Conservation (phyloP, 139 green algal species). For the Tetradesmus lagerheimii region DNA sequence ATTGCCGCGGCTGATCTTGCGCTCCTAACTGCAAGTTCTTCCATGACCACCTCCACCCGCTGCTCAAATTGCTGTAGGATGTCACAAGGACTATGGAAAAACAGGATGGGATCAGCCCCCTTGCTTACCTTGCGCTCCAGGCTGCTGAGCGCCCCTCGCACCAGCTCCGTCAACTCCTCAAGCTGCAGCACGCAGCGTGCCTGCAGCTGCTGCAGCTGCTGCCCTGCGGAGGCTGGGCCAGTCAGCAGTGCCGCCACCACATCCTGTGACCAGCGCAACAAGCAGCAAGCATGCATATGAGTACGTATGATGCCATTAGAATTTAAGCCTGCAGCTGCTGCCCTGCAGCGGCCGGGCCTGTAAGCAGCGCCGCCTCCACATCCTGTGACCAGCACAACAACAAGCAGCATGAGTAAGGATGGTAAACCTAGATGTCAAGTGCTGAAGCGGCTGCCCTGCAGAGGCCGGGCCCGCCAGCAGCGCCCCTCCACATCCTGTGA, state of each 20-base stretch:
- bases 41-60: no score
- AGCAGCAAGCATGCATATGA: no score
- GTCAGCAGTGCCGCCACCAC: slow-evolving; percentile 44
- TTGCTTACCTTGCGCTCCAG: slow-evolving; percentile 71
- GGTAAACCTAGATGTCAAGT: no score
- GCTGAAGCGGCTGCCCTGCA: neutral
- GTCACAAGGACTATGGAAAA: no score
- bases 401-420: no score
- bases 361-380: slow-evolving; percentile 50
- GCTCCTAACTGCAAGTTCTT: no score
- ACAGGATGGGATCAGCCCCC: no score
- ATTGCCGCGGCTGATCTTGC: no score
- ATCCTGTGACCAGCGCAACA: no score
- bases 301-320: no score
- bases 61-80: no score
- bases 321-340: neutral
- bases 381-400: no score
- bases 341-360: neutral
- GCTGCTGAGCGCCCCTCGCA: slow-evolving; percentile 67
- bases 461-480: neutral
- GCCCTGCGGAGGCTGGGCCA: neutral
- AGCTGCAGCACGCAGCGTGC: slow-evolving; percentile 64
- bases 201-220: slow-evolving; percentile 24
- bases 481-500: slow-evolving; percentile 53
- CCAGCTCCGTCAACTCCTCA: slow-evolving; percentile 69